Evolutionary conservation across 2,329 filamentous ascomycete species (phyloP), one percentile per base, ranked within the genome.

Genomic region (Chaetomiaceae sp.): DNA sequence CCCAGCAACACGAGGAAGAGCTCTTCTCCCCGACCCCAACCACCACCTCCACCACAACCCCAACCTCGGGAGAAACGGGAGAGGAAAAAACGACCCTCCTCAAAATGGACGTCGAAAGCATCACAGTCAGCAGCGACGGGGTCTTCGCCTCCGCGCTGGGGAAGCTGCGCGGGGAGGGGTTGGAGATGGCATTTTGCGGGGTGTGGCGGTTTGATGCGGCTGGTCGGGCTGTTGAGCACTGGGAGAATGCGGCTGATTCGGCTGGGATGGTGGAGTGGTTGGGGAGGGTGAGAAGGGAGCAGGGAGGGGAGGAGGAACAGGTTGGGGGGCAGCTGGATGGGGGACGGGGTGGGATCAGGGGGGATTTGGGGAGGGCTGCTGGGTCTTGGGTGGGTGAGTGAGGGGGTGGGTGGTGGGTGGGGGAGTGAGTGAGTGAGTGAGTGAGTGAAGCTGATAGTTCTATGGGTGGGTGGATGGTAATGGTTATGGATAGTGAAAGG

Each of bases 141-240:
- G 23, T 57, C 17, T 63, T 62, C 48, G 61, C 57, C 20, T 47
- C 53, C 5, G 59, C 59, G 3, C 37, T 63, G 44, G 60, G 60
- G 9, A 41, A 31, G 9, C 10, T 4, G 10, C 38, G 27, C 23
- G 31, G 23, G 14, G 44, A 41, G 13, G 27, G 39, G 20, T 40
- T 60, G 10, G 52, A 46, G 17, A 46, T 57, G 20, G 33, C 52
- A 4, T 59, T 61, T 44, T 61, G 57, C 34, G 60, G 59, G 13
- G 45, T 61, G 44, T 60, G 60, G 57, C 45, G 49, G 45, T 62
- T 60, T 25, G 50, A 56, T 21, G 33, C n/a, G 19, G 9, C 4
- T 25, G 40, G 33, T 0, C 46, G 30, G 41, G 56, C 52, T 9
- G 52, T 57, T 10, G 59, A 62, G 56, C 61, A 62, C 39, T 63